Percentiles rank a stretch among this genome's conserved stretches.
Conservation (phyloP, 495 filamentous ascomycete species). For the Umbilicaria muhlenbergii region DNA sequence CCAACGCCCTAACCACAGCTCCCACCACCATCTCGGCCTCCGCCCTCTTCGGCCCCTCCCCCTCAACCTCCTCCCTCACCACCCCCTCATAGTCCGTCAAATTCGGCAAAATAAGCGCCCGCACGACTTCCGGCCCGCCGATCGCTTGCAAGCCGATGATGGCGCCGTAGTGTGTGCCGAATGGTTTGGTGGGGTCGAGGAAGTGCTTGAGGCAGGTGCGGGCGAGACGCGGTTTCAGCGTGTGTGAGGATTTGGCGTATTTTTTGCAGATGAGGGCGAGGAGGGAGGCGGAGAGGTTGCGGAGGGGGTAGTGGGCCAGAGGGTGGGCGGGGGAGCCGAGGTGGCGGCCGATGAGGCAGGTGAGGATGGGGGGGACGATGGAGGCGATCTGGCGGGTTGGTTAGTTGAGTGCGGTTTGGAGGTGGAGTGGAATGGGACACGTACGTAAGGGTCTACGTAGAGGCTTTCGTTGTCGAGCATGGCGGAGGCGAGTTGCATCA, state of each 20-base stretch:
- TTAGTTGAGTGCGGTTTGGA: slow-evolving; percentile 5
- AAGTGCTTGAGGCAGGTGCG: slow-evolving; percentile 81
- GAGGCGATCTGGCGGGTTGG: slow-evolving; percentile 36
- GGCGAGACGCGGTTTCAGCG: slow-evolving; percentile 73
- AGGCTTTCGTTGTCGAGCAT: slow-evolving; percentile 69
- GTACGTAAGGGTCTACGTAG: slow-evolving; percentile 77
- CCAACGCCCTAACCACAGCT: slow-evolving; percentile 44
- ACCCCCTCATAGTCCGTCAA: slow-evolving; percentile 61
- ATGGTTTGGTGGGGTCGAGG: slow-evolving; percentile 65
- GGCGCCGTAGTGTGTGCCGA: slow-evolving; percentile 75
- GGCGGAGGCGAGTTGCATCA: slow-evolving; percentile 75
- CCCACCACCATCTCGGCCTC: slow-evolving; percentile 49
- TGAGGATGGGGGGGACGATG: slow-evolving; percentile 76
- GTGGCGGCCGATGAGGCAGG: slow-evolving; percentile 76
- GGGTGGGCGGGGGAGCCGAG: slow-evolving; percentile 42
- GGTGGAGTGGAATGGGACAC: slow-evolving; percentile 7
- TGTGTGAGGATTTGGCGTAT: slow-evolving; percentile 57
- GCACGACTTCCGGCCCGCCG: slow-evolving; percentile 65
- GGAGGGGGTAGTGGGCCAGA: slow-evolving; percentile 59
- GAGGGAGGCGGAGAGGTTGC: slow-evolving; percentile 69
- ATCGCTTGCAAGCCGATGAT: slow-evolving; percentile 60
- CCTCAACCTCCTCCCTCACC: slow-evolving; percentile 47
- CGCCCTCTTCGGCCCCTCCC: slow-evolving; percentile 29
- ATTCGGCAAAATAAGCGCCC: slow-evolving; percentile 65
- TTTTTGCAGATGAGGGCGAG: slow-evolving; percentile 56